phyloP scores from a whole-genome alignment of 441 rosid species.

The Arabidopsis lyrata region DNA sequence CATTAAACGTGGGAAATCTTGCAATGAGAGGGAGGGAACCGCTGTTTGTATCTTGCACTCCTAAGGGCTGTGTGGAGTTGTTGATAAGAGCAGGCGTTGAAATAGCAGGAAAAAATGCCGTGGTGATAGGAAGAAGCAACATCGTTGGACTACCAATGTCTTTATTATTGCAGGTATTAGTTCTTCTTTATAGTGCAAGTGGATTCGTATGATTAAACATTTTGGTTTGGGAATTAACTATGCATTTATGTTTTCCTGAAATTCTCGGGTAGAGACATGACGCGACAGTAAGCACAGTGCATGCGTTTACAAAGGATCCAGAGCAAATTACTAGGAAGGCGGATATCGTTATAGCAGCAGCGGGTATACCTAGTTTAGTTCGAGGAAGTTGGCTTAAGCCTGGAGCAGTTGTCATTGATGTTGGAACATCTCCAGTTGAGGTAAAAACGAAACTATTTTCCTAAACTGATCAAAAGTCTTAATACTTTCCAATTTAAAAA shows the following conservation, averaged over 20 bases:
- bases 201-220: constrained; percentile 2
- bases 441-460: constrained; percentile 39
- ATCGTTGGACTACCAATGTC: constrained; percentile 83
- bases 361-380: constrained; percentile 82
- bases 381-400: constrained; percentile 85
- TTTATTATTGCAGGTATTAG: constrained; percentile 77
- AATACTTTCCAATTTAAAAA: not conserved
- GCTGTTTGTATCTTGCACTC: constrained; percentile 78
- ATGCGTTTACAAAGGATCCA: constrained; percentile 71
- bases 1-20: constrained; percentile 81
- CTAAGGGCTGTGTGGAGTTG: constrained; percentile 86
- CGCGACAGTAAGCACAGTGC: constrained; percentile 82
- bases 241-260: constrained; percentile 24
- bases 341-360: constrained; percentile 81
- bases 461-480: constrained; percentile 1
- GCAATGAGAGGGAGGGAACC: constrained; percentile 96
- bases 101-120: constrained; percentile 76
- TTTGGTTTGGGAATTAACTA: constrained; percentile 27
- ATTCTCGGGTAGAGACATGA: constrained; percentile 77
- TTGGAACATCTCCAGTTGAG: constrained; percentile 84
- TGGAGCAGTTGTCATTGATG: constrained; percentile 86
- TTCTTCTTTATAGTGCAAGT: not conserved
- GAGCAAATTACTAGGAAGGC: constrained; percentile 71
- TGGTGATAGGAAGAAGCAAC: constrained; percentile 89
- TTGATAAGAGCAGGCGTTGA: constrained; percentile 74